phyloP scores from a whole-genome alignment of 1,284 basidiomycete species.

The Rhodotorula sp. region DNA sequence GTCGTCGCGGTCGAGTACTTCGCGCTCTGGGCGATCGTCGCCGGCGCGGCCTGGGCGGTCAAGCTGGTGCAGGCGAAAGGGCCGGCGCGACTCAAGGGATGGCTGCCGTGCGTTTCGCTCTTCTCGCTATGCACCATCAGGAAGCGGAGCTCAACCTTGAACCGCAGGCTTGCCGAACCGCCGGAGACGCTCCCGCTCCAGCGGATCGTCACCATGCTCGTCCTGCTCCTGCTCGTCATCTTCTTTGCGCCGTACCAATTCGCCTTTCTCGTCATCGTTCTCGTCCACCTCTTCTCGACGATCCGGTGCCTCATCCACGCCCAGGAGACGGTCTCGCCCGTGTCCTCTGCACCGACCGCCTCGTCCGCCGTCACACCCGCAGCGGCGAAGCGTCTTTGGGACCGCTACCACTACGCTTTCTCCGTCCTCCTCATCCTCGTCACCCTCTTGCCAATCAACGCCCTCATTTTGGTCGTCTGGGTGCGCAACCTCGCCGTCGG shows the following conservation, averaged over 20 bases:
- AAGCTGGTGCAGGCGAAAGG: neutral
- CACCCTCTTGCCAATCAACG: constrained; percentile 76
- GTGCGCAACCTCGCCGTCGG: constrained; percentile 64
- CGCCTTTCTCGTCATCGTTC: constrained; percentile 76
- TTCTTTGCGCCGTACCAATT: constrained; percentile 85
- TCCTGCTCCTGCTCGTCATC: constrained; percentile 68
- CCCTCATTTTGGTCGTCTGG: constrained; percentile 84
- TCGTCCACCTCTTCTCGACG: constrained; percentile 63
- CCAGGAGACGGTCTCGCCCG: neutral
- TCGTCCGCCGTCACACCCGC: neutral
- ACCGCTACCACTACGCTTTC: constrained; percentile 47
- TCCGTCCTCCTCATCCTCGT: constrained; percentile 76
- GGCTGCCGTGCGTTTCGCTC: neutral
- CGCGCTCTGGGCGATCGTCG: constrained; percentile 20
- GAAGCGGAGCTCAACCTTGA: neutral
- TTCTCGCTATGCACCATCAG: fast-evolving
- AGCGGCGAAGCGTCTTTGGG: constrained; percentile 2
- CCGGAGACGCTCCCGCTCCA: constrained; percentile 21
- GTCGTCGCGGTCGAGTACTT: constrained; percentile 26
- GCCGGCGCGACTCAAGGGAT: neutral
- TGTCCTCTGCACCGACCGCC: neutral
- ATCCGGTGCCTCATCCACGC: constrained; percentile 44
- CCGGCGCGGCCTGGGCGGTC: neutral
- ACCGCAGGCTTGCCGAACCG: constrained; percentile 10
- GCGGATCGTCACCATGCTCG: constrained; percentile 60